These are phyloP conservation scores for Dispira parvispora DNA, from an alignment of 192 early-diverging fungal species.

Conservation along the genomic window DNA sequence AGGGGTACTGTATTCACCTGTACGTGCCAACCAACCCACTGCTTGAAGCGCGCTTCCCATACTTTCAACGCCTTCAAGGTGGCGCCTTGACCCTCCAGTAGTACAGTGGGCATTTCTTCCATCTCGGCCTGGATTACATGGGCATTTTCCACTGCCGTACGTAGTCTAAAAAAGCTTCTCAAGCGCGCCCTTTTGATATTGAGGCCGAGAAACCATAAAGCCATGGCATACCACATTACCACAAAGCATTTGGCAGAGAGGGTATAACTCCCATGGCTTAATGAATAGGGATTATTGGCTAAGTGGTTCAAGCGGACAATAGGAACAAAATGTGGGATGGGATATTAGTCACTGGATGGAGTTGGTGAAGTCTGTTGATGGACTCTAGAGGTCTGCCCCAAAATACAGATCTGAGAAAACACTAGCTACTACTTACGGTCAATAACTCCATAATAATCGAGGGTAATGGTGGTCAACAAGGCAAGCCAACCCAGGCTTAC, in stretches of 20 bases:
- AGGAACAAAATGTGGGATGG: no score
- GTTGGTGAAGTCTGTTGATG: no score
- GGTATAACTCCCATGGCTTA: neutral
- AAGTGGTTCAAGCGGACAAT: no score
- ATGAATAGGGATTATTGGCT: neutral
- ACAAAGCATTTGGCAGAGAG: neutral
- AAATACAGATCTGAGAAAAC: no score
- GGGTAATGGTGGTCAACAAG: neutral
- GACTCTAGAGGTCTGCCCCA: no score
- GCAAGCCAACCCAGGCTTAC: neutral
- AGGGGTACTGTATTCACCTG: constrained; percentile 17
- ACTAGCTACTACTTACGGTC: no score
- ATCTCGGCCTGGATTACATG: constrained; percentile 32
- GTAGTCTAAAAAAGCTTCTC: neutral
- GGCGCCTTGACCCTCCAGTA: constrained; percentile 16
- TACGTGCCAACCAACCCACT: constrained; percentile 16
- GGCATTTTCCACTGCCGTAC: constrained; percentile 16
- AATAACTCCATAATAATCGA: neutral
- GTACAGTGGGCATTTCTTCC: constrained; percentile 16
- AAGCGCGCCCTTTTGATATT: neutral
- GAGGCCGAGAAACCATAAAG: neutral
- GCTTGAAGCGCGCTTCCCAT: constrained; percentile 12
- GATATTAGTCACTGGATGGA: no score
- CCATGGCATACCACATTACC: neutral
- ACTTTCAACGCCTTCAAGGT: constrained; percentile 13